Conservation (phyloP, 352 stramenopile genomes). For the Phytopythium chamaehyphon region DNA sequence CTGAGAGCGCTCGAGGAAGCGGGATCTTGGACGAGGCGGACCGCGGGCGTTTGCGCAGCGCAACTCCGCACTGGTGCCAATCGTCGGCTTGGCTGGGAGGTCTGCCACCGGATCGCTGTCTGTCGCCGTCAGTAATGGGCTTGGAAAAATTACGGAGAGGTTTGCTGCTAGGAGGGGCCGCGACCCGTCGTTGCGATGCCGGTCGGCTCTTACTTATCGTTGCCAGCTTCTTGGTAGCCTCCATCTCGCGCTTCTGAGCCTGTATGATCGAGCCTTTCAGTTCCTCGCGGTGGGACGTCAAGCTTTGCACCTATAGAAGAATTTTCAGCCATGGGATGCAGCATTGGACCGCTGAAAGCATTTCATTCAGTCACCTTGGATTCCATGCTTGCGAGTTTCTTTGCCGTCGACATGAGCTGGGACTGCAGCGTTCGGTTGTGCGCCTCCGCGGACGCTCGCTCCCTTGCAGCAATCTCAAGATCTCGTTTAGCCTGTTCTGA, state of each 20-base stretch:
- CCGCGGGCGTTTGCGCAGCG: slow-evolving; percentile 19
- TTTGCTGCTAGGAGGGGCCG: background rate
- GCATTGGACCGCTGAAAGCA: background rate
- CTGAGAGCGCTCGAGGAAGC: slow-evolving; percentile 15
- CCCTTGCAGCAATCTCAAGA: slow-evolving; percentile 22
- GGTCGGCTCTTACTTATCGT: slow-evolving; percentile 15
- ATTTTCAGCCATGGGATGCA: background rate
- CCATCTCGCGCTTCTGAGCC: slow-evolving; percentile 41
- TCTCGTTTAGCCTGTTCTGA: slow-evolving; percentile 24
- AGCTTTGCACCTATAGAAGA: slow-evolving; percentile 38
- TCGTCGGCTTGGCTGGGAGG: background rate
- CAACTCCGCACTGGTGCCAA: background rate
- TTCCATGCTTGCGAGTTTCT: slow-evolving; percentile 40
- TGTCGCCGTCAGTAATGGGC: too few relatives aligned
- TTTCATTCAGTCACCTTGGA: slow-evolving; percentile 25
- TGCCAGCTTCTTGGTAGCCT: slow-evolving; percentile 36
- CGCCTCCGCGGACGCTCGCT: slow-evolving; percentile 17
- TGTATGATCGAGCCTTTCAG: slow-evolving; percentile 27
- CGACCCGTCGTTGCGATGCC: too few relatives aligned
- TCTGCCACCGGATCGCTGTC: too few relatives aligned
- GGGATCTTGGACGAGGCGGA: slow-evolving; percentile 30
- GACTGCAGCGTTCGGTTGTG: slow-evolving; percentile 31
- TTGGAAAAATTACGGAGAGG: background rate
- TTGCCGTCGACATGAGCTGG: slow-evolving; percentile 21
- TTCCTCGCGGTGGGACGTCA: slow-evolving; percentile 34